A percentile compares a stretch with the other conserved stretches of the same genome.
phyloP scores from a whole-genome alignment of 2,329 filamentous ascomycete genomes.

The Fusarium sp. region DNA sequence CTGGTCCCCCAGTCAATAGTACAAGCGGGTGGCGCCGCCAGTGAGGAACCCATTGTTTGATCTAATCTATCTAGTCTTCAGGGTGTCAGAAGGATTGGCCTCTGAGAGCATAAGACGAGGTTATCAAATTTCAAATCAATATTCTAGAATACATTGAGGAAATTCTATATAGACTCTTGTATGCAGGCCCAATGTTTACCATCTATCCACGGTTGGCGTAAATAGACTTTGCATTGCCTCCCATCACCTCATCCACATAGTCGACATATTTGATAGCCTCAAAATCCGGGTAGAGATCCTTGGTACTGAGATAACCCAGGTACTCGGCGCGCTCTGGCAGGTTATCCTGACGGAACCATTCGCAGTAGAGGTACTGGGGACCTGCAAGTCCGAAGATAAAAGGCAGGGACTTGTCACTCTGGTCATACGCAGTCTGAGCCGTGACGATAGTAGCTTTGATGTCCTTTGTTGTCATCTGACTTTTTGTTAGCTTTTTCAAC shows the following conservation, averaged over 20 bases:
- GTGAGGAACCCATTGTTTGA: constrained; percentile 4
- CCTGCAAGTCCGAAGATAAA: constrained; percentile 3
- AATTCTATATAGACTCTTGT: neutral
- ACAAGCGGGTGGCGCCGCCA: constrained; percentile 23
- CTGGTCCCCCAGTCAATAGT: constrained; percentile 3
- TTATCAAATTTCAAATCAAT: neutral
- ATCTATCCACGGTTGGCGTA: constrained; percentile 12
- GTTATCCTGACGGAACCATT: constrained; percentile 36
- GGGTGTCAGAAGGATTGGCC: neutral
- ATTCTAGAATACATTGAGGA: neutral
- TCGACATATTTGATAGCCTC: constrained; percentile 22
- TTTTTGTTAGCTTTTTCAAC: neutral
- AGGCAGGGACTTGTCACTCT: constrained; percentile 5
- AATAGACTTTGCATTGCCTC: constrained; percentile 16
- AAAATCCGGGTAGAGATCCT: constrained; percentile 36
- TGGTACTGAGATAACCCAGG: constrained; percentile 26
- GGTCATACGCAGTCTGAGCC: constrained; percentile 8
- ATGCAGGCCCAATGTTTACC: neutral
- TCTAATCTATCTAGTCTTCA: neutral
- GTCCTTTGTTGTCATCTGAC: constrained; percentile 18
- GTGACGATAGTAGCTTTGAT: constrained; percentile 10
- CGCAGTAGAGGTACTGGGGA: constrained; percentile 29
- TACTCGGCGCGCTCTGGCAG: constrained; percentile 26
- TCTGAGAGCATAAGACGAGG: neutral
- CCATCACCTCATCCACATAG: constrained; percentile 26